Percentiles rank a stretch among this genome's conserved stretches.
These are phyloP conservation scores for Glarea lozoyensis DNA, from an alignment of 495 filamentous ascomycete species.

Conservation along the genomic window DNA sequence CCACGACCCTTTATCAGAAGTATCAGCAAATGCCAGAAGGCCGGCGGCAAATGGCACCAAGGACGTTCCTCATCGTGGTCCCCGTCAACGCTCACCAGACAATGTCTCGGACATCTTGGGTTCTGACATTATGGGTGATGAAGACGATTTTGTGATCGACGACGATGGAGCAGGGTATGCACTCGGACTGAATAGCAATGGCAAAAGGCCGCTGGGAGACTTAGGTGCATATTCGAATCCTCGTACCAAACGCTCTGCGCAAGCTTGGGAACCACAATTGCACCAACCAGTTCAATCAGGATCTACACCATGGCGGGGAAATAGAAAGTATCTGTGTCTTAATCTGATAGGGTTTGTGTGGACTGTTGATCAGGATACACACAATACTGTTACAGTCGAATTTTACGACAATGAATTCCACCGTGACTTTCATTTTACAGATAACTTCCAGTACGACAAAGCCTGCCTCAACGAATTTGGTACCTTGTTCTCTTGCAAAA, in stretches of 20 bases:
- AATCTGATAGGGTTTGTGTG: constrained; percentile 92
- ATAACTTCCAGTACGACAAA: constrained; percentile 90
- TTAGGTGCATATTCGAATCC: constrained; percentile 20
- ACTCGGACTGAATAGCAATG: constrained; percentile 50
- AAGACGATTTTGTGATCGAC: constrained; percentile 83
- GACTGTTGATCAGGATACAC: constrained; percentile 92
- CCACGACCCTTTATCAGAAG: constrained; percentile 66
- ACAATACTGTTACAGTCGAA: constrained; percentile 93
- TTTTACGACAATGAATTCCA: constrained; percentile 92
- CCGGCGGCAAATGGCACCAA: constrained; percentile 48
- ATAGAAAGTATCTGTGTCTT: constrained; percentile 84
- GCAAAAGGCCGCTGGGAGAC: constrained; percentile 56
- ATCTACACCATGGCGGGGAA: constrained; percentile 91
- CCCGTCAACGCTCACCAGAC: constrained; percentile 30
- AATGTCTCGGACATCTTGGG: constrained; percentile 48
- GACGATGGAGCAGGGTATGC: constrained; percentile 93
- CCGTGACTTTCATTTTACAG: constrained; percentile 94
- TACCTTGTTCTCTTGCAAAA: constrained; percentile 75
- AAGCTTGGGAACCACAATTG: constrained; percentile 51
- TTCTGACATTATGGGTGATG: constrained; percentile 26
- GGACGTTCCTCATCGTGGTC: constrained; percentile 29
- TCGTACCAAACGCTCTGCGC: constrained; percentile 32
- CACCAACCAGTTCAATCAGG: constrained; percentile 87
- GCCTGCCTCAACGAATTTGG: constrained; percentile 83
- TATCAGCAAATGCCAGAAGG: constrained; percentile 52